phyloP scores from a whole-genome alignment of 306 rosid species.

The Cicer arietinum region DNA sequence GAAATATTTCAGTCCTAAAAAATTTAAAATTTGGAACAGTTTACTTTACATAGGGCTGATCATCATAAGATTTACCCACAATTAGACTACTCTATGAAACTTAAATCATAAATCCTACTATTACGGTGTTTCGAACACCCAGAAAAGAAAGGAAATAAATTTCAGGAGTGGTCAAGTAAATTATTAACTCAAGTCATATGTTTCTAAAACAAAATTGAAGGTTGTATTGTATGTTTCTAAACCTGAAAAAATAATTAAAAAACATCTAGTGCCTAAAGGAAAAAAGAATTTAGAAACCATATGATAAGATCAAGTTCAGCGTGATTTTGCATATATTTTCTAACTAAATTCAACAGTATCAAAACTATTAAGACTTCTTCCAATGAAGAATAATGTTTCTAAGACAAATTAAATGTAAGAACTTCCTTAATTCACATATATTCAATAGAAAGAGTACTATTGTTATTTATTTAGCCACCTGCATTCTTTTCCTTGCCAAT shows the following conservation, averaged over 20 bases:
- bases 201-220: constrained; percentile 15
- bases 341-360: constrained; percentile 19
- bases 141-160: constrained; percentile 4
- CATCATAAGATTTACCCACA: constrained; percentile 10
- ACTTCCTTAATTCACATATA: constrained; percentile 13
- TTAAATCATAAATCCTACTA: constrained; percentile 30
- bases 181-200: constrained; percentile 23
- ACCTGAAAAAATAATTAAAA: background rate
- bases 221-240: constrained; percentile 8
- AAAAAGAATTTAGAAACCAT: background rate
- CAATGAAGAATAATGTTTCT: background rate
- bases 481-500: constrained; percentile 84
- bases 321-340: constrained; percentile 18
- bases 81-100: background rate
- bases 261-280: background rate
- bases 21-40: constrained; percentile 23
- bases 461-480: constrained; percentile 58
- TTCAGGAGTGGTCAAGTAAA: background rate
- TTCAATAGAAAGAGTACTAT: background rate
- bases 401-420: constrained; percentile 24
- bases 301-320: background rate
- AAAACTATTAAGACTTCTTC: constrained; percentile 30
- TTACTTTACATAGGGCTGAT: constrained; percentile 12
- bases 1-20: constrained; percentile 4
- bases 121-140: background rate